Evolutionary conservation across 2,329 filamentous ascomycete species (phyloP).

Genomic region (Aspergillus proliferans): DNA sequence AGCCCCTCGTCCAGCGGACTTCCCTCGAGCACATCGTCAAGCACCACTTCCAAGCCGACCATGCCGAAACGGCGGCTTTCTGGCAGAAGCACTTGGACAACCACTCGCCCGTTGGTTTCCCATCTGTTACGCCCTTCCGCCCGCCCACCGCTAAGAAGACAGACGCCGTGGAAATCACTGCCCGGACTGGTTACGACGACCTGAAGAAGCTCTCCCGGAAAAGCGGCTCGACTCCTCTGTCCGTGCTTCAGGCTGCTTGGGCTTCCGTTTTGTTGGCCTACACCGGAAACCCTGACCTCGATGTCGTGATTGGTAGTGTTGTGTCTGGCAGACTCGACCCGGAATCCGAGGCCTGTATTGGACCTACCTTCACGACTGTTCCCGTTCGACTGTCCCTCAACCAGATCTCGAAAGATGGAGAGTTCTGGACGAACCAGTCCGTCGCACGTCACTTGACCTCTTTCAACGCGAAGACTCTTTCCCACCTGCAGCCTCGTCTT

Average conservation of each 20-base stretch:
- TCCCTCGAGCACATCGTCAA: conserved; percentile 20
- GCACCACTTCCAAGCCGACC: conserved; percentile 19
- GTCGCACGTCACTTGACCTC: conserved; percentile 19
- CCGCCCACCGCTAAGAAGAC: conserved; percentile 9
- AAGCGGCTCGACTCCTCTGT: conserved; percentile 25
- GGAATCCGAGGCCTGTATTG: conserved; percentile 21
- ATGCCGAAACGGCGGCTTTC: conserved; percentile 12
- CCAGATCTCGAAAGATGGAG: conserved; percentile 8
- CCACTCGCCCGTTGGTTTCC: conserved; percentile 16
- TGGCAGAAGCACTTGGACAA: conserved; percentile 16
- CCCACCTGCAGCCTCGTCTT: conserved; percentile 18
- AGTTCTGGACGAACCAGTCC: conserved; percentile 14
- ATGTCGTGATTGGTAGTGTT: conserved; percentile 31
- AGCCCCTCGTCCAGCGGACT: conserved; percentile 9
- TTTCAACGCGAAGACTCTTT: conserved; percentile 16
- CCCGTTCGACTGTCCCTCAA: conserved; percentile 24
- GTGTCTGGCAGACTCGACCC: conserved; percentile 24
- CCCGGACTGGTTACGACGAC: conserved; percentile 14
- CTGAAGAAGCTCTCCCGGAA: conserved; percentile 25
- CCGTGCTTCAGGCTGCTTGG: conserved; percentile 34
- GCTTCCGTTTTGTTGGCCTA: conserved; percentile 27
- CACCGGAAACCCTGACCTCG: conserved; percentile 26
- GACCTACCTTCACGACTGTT: conserved; percentile 31
- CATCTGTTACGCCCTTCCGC: conserved; percentile 17
- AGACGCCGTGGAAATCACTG: conserved; percentile 17